These are phyloP conservation scores for Zopfia rhizophila DNA, from an alignment of 2,329 filamentous ascomycete genomes.

Conservation along the genomic window DNA sequence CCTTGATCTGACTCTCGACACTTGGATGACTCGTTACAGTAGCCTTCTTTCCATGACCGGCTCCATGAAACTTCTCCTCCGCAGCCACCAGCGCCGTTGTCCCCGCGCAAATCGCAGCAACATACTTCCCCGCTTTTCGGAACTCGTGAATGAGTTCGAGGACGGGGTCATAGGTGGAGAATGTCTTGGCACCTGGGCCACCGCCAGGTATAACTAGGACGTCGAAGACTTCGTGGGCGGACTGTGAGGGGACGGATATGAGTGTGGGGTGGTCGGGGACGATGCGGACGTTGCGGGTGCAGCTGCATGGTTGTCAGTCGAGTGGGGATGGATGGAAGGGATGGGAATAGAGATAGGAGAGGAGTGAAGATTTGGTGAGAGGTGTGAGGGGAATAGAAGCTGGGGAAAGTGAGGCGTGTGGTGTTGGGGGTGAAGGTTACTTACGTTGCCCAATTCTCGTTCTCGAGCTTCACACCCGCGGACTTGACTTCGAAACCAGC, in stretches of 20 bases:
- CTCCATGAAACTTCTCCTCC: slow-evolving; percentile 25
- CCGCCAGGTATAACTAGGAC: slow-evolving; percentile 52
- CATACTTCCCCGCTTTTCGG: slow-evolving; percentile 40
- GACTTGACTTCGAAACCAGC: slow-evolving; percentile 51
- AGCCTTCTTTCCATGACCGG: slow-evolving; percentile 21
- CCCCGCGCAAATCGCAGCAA: slow-evolving; percentile 51
- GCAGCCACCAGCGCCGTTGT: slow-evolving; percentile 50
- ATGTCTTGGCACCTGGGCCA: slow-evolving; percentile 49
- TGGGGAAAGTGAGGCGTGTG: slow-evolving; percentile 1
- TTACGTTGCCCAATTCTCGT: slow-evolving; percentile 43
- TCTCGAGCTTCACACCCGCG: slow-evolving; percentile 47
- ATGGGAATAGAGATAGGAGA: neutral
- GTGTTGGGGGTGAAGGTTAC: slow-evolving; percentile 8
- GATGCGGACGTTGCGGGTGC: slow-evolving; percentile 51
- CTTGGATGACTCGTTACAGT: slow-evolving; percentile 53
- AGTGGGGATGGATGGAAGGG: slow-evolving; percentile 1
- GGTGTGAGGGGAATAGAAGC: neutral
- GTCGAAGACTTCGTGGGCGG: slow-evolving; percentile 36
- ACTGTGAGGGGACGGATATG: slow-evolving; percentile 20
- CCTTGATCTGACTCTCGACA: slow-evolving; percentile 44
- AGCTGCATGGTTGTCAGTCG: slow-evolving; percentile 32
- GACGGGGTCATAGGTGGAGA: slow-evolving; percentile 34
- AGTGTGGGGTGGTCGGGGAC: slow-evolving; percentile 45
- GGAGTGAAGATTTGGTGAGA: neutral
- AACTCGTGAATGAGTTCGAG: slow-evolving; percentile 44